Evolutionary conservation across 257 asterid species (phyloP), one percentile per base, ranked within the genome.

Genomic region (Ilex aquifolium): DNA sequence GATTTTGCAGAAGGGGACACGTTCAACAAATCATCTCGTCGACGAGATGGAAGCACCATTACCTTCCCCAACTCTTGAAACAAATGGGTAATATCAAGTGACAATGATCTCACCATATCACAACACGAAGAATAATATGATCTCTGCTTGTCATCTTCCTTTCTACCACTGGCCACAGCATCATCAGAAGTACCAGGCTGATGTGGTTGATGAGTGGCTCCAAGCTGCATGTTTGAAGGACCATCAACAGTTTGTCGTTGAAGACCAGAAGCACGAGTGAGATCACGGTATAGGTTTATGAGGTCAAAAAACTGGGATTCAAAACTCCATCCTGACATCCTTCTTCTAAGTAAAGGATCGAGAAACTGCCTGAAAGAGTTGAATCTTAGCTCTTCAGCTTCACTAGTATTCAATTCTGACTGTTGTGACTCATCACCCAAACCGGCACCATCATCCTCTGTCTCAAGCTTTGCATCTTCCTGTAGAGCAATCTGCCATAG

Each of bases 11-110:
- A 40, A 67, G 90, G 83, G 52, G 98, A 86, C 16, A 91, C 91
- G 74, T 78, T 91, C 30, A 86, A 76, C 67, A 74, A 65, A 72
- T 91, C 98, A 68, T 91, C 98, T 75, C 98, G 83, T 53, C 98
- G 79, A 16, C 98, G 96, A 70, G 98, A 84, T 31, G 96, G 98
- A 70, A 84, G 88, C 62, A 91, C 76, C 98, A 91, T 91, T 17
- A 80, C 91, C 79, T 91, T 91, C 60, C 98, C 98, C 84, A 91
- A 64, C 84, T 91, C 98, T 77, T 86, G 98, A 83, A 86, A 88
- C 82, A 91, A 83, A 86, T 86, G 95, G 69, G 93, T 81, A 30
- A 91, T 84, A 73, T 91, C 96, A 79, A 88, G 79, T 48, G 96
- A 88, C 60, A 91, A 80, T 32, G 96, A 91, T 65, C 83, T 76